Evolutionary conservation across 306 rosid genomes (phyloP).

Genomic region (Ammopiptanthus mongolicus): DNA sequence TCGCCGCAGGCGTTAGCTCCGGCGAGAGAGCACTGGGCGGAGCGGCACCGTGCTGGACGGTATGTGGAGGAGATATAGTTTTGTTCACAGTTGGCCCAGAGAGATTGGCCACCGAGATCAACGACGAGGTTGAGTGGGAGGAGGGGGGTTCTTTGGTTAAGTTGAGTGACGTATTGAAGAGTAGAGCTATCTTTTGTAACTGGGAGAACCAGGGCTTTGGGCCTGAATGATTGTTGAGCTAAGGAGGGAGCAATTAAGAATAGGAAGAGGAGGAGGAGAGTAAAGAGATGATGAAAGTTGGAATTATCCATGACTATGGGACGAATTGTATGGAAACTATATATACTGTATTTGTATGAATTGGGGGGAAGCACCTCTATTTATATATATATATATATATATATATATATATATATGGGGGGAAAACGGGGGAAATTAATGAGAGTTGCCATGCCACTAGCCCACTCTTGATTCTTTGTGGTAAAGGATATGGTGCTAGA

Average conservation of each 20-base stretch:
- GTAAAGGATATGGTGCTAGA: too few relatives aligned
- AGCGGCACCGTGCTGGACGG: conserved; percentile 48
- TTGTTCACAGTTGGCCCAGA: conserved; percentile 46
- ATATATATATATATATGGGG: neutral
- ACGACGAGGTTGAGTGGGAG: conserved; percentile 37
- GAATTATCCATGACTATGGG: neutral
- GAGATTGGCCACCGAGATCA: conserved; percentile 54
- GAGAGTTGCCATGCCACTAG: conserved; percentile 6
- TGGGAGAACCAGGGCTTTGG: conserved; percentile 39
- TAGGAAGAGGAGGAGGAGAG: neutral
- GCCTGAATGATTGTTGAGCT: conserved; percentile 43
- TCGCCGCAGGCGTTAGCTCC: conserved; percentile 35
- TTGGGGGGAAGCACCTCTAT: neutral
- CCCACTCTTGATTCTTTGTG: neutral
- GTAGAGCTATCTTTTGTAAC: conserved; percentile 40
- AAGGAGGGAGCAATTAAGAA: conserved; percentile 10
- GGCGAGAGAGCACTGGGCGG: conserved; percentile 59
- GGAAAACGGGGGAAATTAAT: too few relatives aligned
- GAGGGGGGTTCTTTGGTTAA: conserved; percentile 50
- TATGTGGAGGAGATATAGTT: conserved; percentile 47
- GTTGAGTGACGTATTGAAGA: conserved; percentile 40
- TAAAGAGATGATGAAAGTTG: neutral
- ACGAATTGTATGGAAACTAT: neutral
- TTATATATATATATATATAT: neutral
- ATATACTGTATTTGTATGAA: neutral